A percentile compares a stretch with the other conserved stretches of the same genome.
These are phyloP conservation scores for Ophiobolus disseminans DNA, from an alignment of 2,329 filamentous ascomycete species.

Conservation along the genomic window DNA sequence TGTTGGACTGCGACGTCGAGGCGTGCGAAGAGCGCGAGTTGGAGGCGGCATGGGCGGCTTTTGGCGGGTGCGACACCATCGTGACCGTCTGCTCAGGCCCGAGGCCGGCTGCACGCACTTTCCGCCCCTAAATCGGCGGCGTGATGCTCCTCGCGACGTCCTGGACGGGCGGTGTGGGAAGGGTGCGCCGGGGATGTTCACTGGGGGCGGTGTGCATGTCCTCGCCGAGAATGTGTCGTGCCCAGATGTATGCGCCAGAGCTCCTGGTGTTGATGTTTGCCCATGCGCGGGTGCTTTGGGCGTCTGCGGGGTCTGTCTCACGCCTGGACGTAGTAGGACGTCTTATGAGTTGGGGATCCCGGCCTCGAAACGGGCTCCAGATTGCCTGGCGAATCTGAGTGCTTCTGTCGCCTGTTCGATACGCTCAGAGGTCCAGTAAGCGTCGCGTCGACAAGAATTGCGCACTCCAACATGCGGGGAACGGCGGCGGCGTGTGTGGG, in stretches of 20 bases:
- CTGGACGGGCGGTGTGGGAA: constrained; percentile 16
- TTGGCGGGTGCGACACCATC: constrained; percentile 38
- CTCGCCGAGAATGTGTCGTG: constrained; percentile 11
- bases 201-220: constrained; percentile 31
- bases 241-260: constrained; percentile 14
- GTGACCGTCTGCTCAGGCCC: constrained; percentile 8
- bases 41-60: constrained; percentile 26
- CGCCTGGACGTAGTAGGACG: constrained; percentile 30
- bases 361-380: constrained; percentile 29
- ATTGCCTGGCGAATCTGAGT: constrained; percentile 20
- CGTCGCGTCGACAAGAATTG: constrained; percentile 13
- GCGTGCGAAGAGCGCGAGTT: constrained; percentile 38
- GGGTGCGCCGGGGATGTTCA: constrained; percentile 23
- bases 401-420: constrained; percentile 3
- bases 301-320: constrained; percentile 31
- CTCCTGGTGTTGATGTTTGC: constrained; percentile 24
- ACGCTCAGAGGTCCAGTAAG: not conserved
- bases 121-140: constrained; percentile 6
- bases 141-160: not conserved
- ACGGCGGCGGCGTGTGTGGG: constrained; percentile 9
- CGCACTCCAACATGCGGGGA: constrained; percentile 23
- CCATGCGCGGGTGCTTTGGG: constrained; percentile 23
- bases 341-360: constrained; percentile 38
- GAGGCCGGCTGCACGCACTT: constrained; percentile 10
- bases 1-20: constrained; percentile 21